phyloP scores from a whole-genome alignment of 257 asterid genomes.

The Leptodermis oblonga region DNA sequence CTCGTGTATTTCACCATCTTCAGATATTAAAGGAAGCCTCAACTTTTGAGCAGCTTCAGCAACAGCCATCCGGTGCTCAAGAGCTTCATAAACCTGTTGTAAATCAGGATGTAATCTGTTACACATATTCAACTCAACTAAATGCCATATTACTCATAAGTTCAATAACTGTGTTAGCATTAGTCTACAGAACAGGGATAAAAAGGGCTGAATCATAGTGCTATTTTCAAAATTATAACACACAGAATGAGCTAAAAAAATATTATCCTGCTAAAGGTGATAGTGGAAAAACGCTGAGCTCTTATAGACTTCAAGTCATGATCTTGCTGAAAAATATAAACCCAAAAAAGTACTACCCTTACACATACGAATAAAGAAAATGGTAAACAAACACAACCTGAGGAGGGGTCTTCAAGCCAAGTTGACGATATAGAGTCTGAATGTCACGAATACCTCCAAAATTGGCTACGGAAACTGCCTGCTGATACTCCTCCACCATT shows the following conservation, averaged over 20 bases:
- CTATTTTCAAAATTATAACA: too few species aligned
- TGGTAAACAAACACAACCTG: conserved; percentile 63
- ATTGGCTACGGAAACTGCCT: conserved; percentile 65
- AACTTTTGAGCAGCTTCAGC: conserved; percentile 92
- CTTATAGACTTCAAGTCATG: too few species aligned
- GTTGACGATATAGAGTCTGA: conserved; percentile 40
- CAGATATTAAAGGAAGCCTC: conserved; percentile 92
- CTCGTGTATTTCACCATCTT: conserved; percentile 89
- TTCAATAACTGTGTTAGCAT: too few species aligned
- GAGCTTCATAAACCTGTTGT: conserved; percentile 34
- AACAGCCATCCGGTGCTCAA: conserved; percentile 36
- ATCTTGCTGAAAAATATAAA: too few species aligned
- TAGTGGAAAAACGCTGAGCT: not conserved
- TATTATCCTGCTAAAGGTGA: not conserved
- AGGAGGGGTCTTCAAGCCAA: conserved; percentile 69
- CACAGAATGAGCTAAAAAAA: too few species aligned
- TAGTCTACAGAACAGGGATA: too few species aligned
- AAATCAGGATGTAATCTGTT: not conserved
- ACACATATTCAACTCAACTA: not conserved
- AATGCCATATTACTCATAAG: too few species aligned
- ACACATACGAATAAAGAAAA: not conserved
- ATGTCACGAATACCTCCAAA: conserved; percentile 73
- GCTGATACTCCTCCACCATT: conserved; percentile 97
- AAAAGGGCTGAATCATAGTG: too few species aligned
- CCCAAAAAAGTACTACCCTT: too few species aligned